Evolutionary conservation across 139 green algal species (phyloP).

Genomic region (Chlorella sp.): DNA sequence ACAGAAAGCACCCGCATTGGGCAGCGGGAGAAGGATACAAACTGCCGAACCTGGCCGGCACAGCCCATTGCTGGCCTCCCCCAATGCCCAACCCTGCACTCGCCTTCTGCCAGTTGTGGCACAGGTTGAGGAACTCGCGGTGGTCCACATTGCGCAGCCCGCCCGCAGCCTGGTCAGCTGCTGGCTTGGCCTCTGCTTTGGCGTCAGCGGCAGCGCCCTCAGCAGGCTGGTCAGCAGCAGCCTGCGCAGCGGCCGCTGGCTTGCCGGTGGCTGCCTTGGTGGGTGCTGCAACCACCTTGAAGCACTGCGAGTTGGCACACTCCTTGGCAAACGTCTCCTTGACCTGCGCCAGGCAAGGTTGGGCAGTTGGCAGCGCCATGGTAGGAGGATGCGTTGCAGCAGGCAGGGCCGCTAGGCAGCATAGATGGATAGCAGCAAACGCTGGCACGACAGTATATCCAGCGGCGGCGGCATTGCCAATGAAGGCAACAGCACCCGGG

Average conservation of each 20-base stretch:
- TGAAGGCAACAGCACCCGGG: too few relatives aligned
- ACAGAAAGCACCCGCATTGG: too few relatives aligned
- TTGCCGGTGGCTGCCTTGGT: background rate
- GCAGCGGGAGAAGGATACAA: too few relatives aligned
- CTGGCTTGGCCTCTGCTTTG: background rate
- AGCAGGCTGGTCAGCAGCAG: background rate
- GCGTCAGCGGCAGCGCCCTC: background rate
- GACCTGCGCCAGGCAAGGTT: too few relatives aligned
- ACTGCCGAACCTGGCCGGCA: too few relatives aligned
- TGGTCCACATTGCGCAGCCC: constrained; percentile 13
- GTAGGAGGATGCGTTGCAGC: too few relatives aligned
- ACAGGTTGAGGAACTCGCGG: constrained; percentile 35
- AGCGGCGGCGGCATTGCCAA: too few relatives aligned
- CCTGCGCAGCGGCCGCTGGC: background rate
- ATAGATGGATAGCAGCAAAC: background rate
- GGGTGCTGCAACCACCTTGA: background rate
- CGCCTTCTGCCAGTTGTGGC: constrained; percentile 37
- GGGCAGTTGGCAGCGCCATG: too few relatives aligned
- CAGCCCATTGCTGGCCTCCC: too few relatives aligned
- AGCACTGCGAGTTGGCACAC: constrained; percentile 38
- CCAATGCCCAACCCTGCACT: background rate
- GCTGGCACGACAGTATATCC: too few relatives aligned
- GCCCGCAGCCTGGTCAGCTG: background rate
- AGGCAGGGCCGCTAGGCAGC: too few relatives aligned
- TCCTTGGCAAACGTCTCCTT: constrained; percentile 45